Evolutionary conservation across 2,329 filamentous ascomycete species (phyloP), one percentile per base, ranked within the genome.

Genomic region (Dendrostoma leiphaemia): DNA sequence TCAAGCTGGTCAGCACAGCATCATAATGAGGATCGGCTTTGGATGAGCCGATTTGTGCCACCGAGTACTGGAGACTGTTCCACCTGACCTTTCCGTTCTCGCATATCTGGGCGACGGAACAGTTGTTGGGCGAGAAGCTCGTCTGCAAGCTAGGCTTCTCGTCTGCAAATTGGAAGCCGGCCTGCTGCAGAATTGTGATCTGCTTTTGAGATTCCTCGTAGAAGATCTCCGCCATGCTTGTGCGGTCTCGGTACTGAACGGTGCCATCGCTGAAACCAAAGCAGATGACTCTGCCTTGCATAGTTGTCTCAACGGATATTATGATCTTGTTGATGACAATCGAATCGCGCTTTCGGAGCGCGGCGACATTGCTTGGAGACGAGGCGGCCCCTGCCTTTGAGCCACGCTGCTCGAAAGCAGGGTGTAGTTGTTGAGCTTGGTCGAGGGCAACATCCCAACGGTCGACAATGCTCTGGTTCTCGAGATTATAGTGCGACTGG

Each of bases 251-350:
- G 68, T 93, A 90, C 61, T 94, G 86, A 3, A 95, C 77, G 0
- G 85, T 88, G 10, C 92, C 90, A 66, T 96, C 91, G 58, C 89
- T 89, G 62, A 90, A 90, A 24, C 81, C 80, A 55, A 96, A 76
- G 28, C 87, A 85, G 2, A 96, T 60, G 2, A 88, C 78, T 55
- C 84, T 90, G 46, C 89, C 88, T 56, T 87, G 84, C 62, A 88
- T 87, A 17, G 89, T 76, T 2, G 84, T 74, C 44, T 87, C 81
- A 28, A 94, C 74, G 0, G 83, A 82, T 35, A 96, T 70, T 1
- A 92, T 74, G 23, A 89, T 78, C 66, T 90, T 91, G 61, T 88
- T 83, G 29, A 89, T 75, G 15, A 83, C 70, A 7, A 90, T 77
- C 47, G 93, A 84, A 2, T 89, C 81, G 21, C 88, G 72, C 64